A percentile compares a stretch with the other conserved stretches of the same genome.
phyloP scores from a whole-genome alignment of 331 rosid genomes.

The Dryas integrifolia region DNA sequence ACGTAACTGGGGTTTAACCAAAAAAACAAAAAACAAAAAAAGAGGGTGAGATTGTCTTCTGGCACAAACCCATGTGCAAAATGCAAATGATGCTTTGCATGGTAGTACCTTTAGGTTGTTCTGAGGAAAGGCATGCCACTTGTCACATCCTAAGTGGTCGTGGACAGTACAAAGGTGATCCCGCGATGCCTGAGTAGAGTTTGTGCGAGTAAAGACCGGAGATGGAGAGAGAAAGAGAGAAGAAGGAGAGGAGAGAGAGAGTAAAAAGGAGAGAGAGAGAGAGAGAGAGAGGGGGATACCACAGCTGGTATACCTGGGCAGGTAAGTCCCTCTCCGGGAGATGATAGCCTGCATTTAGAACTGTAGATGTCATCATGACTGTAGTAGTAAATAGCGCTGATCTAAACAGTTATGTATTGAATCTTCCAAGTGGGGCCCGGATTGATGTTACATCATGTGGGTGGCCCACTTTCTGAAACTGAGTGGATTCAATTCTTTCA shows the following conservation, averaged over 20 bases:
- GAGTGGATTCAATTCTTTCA: conserved; percentile 7
- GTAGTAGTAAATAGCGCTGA: conserved; percentile 8
- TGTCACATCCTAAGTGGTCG: conserved; percentile 12
- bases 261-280: no score
- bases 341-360: neutral
- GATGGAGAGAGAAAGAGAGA: neutral
- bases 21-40: neutral
- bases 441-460: conserved; percentile 15
- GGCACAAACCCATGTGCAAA: conserved; percentile 54
- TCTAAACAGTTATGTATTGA: conserved; percentile 23
- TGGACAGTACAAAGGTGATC: neutral
- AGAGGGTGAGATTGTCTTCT: neutral
- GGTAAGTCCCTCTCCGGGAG: neutral
- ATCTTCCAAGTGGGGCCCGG: conserved; percentile 16
- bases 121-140: conserved; percentile 26
- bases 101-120: conserved; percentile 29
- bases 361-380: neutral
- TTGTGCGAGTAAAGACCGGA: neutral
- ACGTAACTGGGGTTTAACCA: conserved; percentile 18
- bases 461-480: conserved; percentile 25
- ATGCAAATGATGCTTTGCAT: conserved; percentile 42
- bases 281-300: no score
- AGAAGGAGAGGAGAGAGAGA: no score
- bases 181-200: neutral
- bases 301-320: no score